phyloP scores from a whole-genome alignment of 2,329 filamentous ascomycete species.

The Verticillium longisporum region DNA sequence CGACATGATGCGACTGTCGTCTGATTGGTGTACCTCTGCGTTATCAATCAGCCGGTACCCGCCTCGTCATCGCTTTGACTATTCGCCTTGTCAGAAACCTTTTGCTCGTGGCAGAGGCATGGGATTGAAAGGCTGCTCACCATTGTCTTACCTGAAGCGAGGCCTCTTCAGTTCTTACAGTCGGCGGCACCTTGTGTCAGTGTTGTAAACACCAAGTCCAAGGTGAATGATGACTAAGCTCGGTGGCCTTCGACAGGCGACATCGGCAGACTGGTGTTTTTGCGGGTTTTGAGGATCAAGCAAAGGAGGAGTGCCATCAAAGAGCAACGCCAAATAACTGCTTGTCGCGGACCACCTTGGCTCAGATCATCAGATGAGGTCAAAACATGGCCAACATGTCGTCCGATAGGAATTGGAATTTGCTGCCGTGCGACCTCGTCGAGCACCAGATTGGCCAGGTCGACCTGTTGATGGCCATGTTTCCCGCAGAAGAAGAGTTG shows the following conservation, averaged over 20 bases:
- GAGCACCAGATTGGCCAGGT: conserved; percentile 40
- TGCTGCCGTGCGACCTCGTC: conserved; percentile 34
- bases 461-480: conserved; percentile 48
- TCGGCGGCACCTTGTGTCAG: too few species aligned
- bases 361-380: too few species aligned
- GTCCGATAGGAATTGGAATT: neutral
- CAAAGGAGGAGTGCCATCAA: neutral
- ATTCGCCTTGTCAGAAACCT: too few species aligned
- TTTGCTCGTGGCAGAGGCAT: too few species aligned
- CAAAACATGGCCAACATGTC: neutral
- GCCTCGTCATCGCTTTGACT: neutral
- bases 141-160: too few species aligned
- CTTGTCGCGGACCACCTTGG: too few species aligned
- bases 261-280: neutral
- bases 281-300: neutral
- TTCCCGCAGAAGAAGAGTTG: conserved; percentile 26
- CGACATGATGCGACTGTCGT: neutral
- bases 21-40: neutral
- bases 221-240: neutral
- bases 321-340: neutral
- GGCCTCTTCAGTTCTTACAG: too few species aligned
- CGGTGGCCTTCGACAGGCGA: neutral
- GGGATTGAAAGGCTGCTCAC: too few species aligned
- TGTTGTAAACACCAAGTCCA: too few species aligned
- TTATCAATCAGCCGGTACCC: neutral